Percentiles rank a stretch among this genome's conserved stretches.
Conservation (phyloP, 306 rosid genomes). For the Potentilla sterilis region DNA sequence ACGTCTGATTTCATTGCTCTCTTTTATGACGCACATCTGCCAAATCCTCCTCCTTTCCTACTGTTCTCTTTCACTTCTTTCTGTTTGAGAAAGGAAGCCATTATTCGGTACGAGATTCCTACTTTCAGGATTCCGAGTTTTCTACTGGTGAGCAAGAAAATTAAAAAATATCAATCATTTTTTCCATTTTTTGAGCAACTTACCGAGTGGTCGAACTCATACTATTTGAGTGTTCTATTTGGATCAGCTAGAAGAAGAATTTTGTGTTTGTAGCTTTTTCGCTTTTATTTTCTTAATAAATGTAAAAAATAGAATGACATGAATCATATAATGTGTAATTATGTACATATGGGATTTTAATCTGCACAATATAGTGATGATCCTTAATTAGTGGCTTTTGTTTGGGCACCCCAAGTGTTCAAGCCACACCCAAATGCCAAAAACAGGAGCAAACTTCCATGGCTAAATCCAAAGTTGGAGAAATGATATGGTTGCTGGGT, state of each 20-base stretch:
- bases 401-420: conserved; percentile 19
- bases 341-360: background rate
- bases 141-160: background rate
- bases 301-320: too few relatives aligned
- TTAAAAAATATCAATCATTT: background rate
- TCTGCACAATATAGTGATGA: background rate
- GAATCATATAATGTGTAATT: background rate
- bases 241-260: too few relatives aligned
- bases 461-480: conserved; percentile 37
- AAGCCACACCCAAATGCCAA: conserved; percentile 34
- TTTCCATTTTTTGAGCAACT: too few relatives aligned
- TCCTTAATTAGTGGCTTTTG: conserved; percentile 7
- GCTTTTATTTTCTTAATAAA: too few relatives aligned
- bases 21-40: conserved; percentile 29
- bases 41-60: background rate
- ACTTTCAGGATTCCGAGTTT: background rate
- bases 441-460: conserved; percentile 3
- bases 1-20: conserved; percentile 45
- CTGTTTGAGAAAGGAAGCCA: conserved; percentile 9
- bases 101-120: conserved; percentile 30
- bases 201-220: too few relatives aligned
- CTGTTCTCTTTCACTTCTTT: conserved; percentile 17
- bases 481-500: conserved; percentile 41
- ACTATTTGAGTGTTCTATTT: too few relatives aligned
- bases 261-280: too few relatives aligned